A percentile compares a stretch with the other conserved stretches of the same genome.
These are phyloP conservation scores for Bruguiera gymnorhiza DNA, from an alignment of 345 rosid species.

Conservation along the genomic window DNA sequence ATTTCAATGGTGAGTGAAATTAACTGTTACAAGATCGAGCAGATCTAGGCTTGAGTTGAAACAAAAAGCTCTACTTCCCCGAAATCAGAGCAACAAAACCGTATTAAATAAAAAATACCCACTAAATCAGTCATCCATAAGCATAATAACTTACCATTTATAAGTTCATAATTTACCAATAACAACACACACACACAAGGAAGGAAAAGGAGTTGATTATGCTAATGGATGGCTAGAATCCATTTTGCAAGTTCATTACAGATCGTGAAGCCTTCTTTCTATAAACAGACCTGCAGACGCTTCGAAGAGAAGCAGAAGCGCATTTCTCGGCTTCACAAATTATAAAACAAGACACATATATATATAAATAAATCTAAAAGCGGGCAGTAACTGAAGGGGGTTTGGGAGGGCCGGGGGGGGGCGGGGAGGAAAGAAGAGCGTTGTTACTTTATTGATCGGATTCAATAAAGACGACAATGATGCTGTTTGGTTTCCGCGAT, in stretches of 20 bases:
- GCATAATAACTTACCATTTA: not conserved
- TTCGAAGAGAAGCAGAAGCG: conserved; percentile 1
- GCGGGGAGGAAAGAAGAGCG: too few species aligned
- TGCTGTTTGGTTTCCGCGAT: not conserved
- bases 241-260: not conserved
- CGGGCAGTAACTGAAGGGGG: too few species aligned
- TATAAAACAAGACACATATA: not conserved
- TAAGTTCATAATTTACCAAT: not conserved
- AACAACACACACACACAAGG: too few species aligned
- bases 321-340: conserved; percentile 11
- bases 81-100: not conserved
- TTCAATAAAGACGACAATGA: not conserved
- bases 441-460: too few species aligned
- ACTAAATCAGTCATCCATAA: not conserved
- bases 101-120: not conserved
- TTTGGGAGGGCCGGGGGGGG: too few species aligned
- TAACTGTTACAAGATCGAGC: not conserved
- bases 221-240: not conserved
- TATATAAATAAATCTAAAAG: not conserved
- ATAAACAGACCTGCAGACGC: conserved; percentile 11
- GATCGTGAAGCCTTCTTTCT: not conserved
- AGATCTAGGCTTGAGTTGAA: conserved; percentile 10
- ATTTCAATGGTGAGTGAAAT: not conserved
- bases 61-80: not conserved
- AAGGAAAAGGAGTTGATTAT: not conserved